Conservation (phyloP, 257 asterid genomes). For the Nicotiana tomentosiformis region DNA sequence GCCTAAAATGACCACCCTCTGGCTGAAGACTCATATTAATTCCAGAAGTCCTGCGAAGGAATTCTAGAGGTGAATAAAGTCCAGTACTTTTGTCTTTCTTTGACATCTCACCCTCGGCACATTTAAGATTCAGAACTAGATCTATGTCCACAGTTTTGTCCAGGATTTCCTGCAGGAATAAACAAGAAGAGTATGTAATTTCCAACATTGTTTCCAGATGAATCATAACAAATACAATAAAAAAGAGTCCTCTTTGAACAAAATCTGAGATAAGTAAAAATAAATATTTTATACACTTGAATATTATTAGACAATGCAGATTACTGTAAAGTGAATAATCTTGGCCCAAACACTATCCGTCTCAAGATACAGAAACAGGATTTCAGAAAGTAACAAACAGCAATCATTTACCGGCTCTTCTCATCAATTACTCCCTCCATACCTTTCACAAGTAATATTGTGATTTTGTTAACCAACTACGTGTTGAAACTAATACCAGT, state of each 20-base stretch:
- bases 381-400: background rate
- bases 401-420: background rate
- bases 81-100: slow-evolving; percentile 32
- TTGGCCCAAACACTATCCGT: background rate
- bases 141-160: slow-evolving; percentile 77
- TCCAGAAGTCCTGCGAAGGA: slow-evolving; percentile 39
- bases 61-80: slow-evolving; percentile 34
- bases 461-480: background rate
- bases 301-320: background rate
- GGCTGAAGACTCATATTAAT: slow-evolving; percentile 32
- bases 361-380: background rate
- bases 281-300: too few relatives aligned
- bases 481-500: background rate
- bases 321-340: background rate
- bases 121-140: slow-evolving; percentile 75
- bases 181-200: background rate
- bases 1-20: slow-evolving; percentile 24
- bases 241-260: background rate
- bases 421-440: background rate
- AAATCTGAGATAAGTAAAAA: background rate
- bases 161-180: slow-evolving; percentile 58
- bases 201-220: background rate
- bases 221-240: background rate
- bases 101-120: slow-evolving; percentile 34
- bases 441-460: background rate